Base-by-base conservation (phyloP, 305 asterid species). In the Solanum hybrid region DNA sequence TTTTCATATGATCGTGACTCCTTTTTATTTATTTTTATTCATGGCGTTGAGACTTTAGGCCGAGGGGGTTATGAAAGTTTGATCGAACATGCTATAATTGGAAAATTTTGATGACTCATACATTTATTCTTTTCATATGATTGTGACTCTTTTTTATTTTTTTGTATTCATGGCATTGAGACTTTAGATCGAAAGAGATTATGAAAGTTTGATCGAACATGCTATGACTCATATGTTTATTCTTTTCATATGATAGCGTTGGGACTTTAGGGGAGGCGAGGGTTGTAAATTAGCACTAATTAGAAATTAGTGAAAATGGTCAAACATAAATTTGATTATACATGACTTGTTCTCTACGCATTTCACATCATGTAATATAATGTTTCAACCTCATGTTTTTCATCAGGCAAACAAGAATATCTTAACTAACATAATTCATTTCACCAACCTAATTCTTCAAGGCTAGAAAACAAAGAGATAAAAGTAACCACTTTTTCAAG, bases 381-480 rank as follows among this genome's bases (percentile, higher is more conserved):
- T 51, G 87, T 29, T 51, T 51, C 40, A 51, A 84, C 37, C 73
- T 51, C 87, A 84, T 45, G 27, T 31, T 45, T 80, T 84, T 78
- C 31, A 78, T 78, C 29, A 31, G 19, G 15, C 75, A 84, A 84
- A 84, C 75, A 51, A 56, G 38, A 45, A 45, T 82, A 29, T 82
- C 73, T 45, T 84, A 84, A 51, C 87, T 8, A 77, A 84, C 37
- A 78, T 15, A 14, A 56, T 45, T 45, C 27, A 51, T 84, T 84
- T 84, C 87, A 84, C 69, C 87, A 84, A 51, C 87, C 75, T 84
- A 45, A 84, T 29, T 84, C 87, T 29, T 84, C 75, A 29, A 51
- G 40, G 87, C 27, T 84, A 84, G 42, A 19, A 84, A 45, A 84
- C 87, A 84, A 78, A 36, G 51, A 81, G 66, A 40, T 2, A 29